Percentiles rank a stretch among this genome's conserved stretches.
Conservation (phyloP, 1,284 basidiomycete genomes). For the Apiotrichum gamsii region DNA sequence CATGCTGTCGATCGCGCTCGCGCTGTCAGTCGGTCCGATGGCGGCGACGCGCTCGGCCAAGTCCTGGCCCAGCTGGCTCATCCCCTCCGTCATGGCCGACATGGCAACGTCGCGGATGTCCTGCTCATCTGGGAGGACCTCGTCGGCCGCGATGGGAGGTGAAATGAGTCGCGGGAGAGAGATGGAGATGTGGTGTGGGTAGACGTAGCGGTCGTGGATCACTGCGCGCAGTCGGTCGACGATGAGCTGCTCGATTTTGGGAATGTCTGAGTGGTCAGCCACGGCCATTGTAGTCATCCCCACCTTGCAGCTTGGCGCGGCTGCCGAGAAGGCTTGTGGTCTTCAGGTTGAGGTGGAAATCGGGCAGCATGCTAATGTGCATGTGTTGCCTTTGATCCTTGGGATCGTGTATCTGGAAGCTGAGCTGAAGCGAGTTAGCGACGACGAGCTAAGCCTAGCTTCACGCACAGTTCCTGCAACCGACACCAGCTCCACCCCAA, state of each 20-base stretch:
- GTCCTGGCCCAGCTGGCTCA: constrained; percentile 10
- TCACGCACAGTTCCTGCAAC: constrained; percentile 53
- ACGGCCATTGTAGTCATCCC: not conserved
- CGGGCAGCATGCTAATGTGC: constrained; percentile 53
- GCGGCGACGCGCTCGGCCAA: constrained; percentile 8
- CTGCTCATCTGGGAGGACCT: constrained; percentile 7
- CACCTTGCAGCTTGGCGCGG: constrained; percentile 53
- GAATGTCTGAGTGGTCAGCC: constrained; percentile 49
- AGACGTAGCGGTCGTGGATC: constrained; percentile 52
- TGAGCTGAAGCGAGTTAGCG: no score
- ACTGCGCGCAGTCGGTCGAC: constrained; percentile 50
- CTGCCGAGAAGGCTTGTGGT: constrained; percentile 53
- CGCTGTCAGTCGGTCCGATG: constrained; percentile 9
- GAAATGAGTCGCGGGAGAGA: constrained; percentile 48
- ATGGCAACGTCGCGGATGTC: constrained; percentile 10
- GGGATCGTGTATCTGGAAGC: constrained; percentile 39
- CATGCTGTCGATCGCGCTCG: constrained; percentile 5
- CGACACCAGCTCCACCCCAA: constrained; percentile 52
- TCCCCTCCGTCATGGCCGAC: constrained; percentile 8
- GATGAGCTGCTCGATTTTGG: constrained; percentile 56
- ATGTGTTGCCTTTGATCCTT: constrained; percentile 43
- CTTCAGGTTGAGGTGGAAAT: constrained; percentile 53
- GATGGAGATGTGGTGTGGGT: constrained; percentile 50
- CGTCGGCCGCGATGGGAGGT: not conserved
- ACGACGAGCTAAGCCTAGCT: no score